These are phyloP conservation scores for Symbiodinium natans DNA, from an alignment of 73 alveolate genomes.

Conservation along the genomic window DNA sequence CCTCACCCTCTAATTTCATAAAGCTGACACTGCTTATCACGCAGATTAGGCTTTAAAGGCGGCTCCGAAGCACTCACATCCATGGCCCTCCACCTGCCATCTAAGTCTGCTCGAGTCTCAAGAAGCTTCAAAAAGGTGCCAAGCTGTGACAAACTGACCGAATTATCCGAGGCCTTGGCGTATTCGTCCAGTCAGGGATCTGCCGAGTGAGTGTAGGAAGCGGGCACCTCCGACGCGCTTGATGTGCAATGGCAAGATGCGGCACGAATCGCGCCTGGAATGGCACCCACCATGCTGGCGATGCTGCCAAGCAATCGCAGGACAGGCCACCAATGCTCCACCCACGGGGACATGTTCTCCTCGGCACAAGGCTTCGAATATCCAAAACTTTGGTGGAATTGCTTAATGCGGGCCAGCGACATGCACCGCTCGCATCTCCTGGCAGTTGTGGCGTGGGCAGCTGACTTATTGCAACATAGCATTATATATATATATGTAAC, in stretches of 20 bases:
- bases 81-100: no score
- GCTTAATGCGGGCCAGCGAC: background rate
- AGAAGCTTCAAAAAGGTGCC: no score
- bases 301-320: background rate
- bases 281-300: conserved; percentile 18
- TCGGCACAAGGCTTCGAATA: background rate
- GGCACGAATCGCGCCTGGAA: background rate
- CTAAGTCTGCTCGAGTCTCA: no score
- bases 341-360: conserved; percentile 16
- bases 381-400: background rate
- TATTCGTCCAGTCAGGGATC: background rate
- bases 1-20: no score
- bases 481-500: background rate
- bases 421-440: background rate
- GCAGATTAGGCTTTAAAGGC: no score
- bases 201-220: background rate
- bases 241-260: no score
- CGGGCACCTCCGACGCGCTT: background rate
- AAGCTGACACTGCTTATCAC: no score
- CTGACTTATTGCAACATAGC: background rate
- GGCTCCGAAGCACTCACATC: no score
- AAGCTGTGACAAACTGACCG: no score
- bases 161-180: no score
- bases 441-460: background rate
- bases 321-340: conserved; percentile 25